Evolutionary conservation across 306 rosid species (phyloP), one percentile per base, ranked within the genome.

Genomic region (Potentilla sterilis): DNA sequence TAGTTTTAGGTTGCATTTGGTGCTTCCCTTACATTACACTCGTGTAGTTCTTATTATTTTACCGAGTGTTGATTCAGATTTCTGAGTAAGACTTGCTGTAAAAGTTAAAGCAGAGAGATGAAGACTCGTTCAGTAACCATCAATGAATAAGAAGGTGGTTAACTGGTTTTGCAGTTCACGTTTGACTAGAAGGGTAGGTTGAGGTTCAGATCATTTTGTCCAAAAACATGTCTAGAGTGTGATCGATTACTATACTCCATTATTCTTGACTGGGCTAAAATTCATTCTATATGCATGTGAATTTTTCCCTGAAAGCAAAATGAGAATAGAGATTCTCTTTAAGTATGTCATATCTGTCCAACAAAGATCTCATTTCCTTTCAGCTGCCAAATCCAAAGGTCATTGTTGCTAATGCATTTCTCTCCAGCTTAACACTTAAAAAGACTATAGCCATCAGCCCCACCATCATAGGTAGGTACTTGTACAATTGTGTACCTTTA

Each of bases 151-250:
- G 42, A 34, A 11, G n/a, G 68, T 63, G 43, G 69, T 37, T 38
- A 65, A 65, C 47, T 9, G 38, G 3, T 18, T 38, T 19, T 65
- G 15, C 48, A 19, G 48, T n/a, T 65, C 32, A 9, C 7, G 48
- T 65, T 40, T 65, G 70, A 40, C 70, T 40, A 40, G 70, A 65
- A 40, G 47, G 70, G 70, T 19, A 4, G 70, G 32, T 65, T 19
- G 70, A 65, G 48, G 70, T 9, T 38, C 70, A 18, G 32, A 41
- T 65, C 32, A 40, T 3, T 32, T 14, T n/a, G n/a, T 12, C 28
- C 46, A 19, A 38, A 19, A 15, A 10, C 70, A 65, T 38, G 70
- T 5, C 19, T 63, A 43, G 51, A 13, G 0, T 12, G 37, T n/a
- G 37, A 58, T 28, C 18, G 38, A 24, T 58, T 35, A 40, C 15